Base-by-base conservation (phyloP, 2,329 filamentous ascomycete species). In the Fusarium neocosmosporiellum region DNA sequence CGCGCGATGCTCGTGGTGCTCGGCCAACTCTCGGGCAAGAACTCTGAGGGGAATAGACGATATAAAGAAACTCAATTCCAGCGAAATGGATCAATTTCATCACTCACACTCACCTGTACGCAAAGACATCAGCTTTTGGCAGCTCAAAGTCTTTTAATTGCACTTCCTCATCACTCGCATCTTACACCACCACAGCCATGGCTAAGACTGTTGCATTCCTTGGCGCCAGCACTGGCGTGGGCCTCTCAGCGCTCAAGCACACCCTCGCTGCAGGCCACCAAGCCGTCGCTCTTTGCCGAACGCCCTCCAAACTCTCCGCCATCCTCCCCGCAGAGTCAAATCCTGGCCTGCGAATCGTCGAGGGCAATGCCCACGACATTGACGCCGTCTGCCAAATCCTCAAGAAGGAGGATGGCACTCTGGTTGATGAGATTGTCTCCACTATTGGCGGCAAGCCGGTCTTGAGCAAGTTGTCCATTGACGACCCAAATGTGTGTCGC, bases 161-260 rank as follows among this genome's bases (percentile, higher is more conserved):
- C 24, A 50, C 48, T 5, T 37, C n/a, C n/a, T n/a, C n/a, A n/a
- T n/a, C n/a, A n/a, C n/a, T n/a, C n/a, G n/a, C n/a, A 55, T 14
- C 37, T 61, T 48, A 18, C 27, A 34, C 10, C 33, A 50, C 4
- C 13, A 75, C n/a, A n/a, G n/a, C 11, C 24, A 50, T 72, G 66
- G n/a, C 65, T 34, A 78, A 85, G 69, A 83, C 85, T 5, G 78
- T 88, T 63, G 82, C 85, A 50, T 88, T 90, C 80, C 82, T 89
- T 61, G 88, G 88, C 66, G 86, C 87, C 46, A 88, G 85, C 24
- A 84, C 83, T 36, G 88, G 88, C 55, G 82, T 82, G 69, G 86
- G 84, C 61, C 83, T 88, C 64, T 80, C 86, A 4, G 81, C 83
- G 18, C 84, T 90, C 43, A 82, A 82, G 27, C 80, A 81, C 43